Evolutionary conservation across 129 eudicot genomes (phyloP), one percentile per base, ranked within the genome.

Genomic region (Rutidosis leptorrhynchoides): DNA sequence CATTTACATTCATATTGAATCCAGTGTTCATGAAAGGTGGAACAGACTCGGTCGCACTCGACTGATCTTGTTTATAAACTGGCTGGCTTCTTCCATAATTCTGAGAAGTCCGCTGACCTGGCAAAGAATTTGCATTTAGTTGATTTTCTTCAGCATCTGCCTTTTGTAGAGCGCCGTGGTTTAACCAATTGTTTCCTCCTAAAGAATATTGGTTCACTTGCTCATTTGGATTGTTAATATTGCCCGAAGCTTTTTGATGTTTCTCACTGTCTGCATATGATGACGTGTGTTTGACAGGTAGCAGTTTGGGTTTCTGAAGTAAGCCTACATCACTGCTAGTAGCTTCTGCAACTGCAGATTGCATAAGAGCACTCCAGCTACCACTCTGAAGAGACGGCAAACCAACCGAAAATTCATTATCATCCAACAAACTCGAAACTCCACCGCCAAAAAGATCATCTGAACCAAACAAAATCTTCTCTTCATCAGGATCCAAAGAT

Each of bases 291-390:
- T 75, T 73, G 37, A 67, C 79, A 22, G 80, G 43, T 64, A 68
- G 65, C 28, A 68, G 55, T 63, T 67, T 65, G 63, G 78, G 78
- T 71, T 74, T 79, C 26, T 85, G 90, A 70, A 59, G 90, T 48
- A 63, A 12, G 19, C 83, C 85, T 54, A 60, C 45, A 74, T 82
- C 88, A 62, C 75, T 70, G 65, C 87, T 87, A 59, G 88, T 76
- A 46, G 96, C 82, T 82, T 92, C 98, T 25, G 87, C 96, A 46
- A 85, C 98, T 62, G 98, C 98, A 59, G 98, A 92, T 79, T 92
- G 98, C 98, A 92, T 92, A 25, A 92, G 89, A 73, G 98, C 98
- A 69, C 98, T 92, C 98, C 98, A 92, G 68, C 84, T 88, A 65
- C 98, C 98, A 72, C 96, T 85, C 65, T 92, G 98, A 52, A 88